A percentile compares a stretch with the other conserved stretches of the same genome.
Conservation (phyloP, 1,284 basidiomycete species). For the Leucoagaricus sp. region DNA sequence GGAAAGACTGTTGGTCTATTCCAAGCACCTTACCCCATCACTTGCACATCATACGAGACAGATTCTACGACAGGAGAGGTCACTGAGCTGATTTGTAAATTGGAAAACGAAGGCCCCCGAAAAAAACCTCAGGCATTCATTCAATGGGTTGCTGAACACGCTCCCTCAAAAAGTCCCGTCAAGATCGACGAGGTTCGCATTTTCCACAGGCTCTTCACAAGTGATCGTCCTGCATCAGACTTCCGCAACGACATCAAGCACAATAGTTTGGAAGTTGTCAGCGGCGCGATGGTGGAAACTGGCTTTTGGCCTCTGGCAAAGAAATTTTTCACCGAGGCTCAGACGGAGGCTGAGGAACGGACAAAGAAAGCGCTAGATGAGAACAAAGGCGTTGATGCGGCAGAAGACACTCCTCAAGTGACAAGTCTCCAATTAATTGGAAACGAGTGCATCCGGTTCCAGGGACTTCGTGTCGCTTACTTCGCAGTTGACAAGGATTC, state of each 20-base stretch:
- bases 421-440: conserved; percentile 86
- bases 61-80: conserved; percentile 75
- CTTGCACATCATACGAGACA: conserved; percentile 86
- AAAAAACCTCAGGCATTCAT: conserved; percentile 96
- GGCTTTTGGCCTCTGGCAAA: conserved; percentile 90
- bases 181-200: conserved; percentile 88
- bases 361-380: conserved; percentile 65
- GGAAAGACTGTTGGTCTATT: conserved; percentile 97
- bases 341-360: conserved; percentile 64
- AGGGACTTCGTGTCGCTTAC: conserved; percentile 94
- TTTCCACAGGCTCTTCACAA: conserved; percentile 94
- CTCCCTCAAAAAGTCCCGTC: conserved; percentile 79
- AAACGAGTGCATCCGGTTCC: conserved; percentile 94
- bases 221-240: conserved; percentile 86
- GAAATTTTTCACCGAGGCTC: conserved; percentile 65
- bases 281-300: conserved; percentile 83
- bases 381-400: conserved; percentile 37
- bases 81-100: conserved; percentile 75
- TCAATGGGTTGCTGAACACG: conserved; percentile 95
- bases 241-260: conserved; percentile 81
- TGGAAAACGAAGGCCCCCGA: conserved; percentile 69
- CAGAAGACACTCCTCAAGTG: conserved; percentile 62
- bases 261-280: conserved; percentile 77
- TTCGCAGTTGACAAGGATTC: conserved; percentile 93
- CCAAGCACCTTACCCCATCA: conserved; percentile 93